phyloP scores from a whole-genome alignment of 495 filamentous ascomycete species.

The Aspergillus conjunctus region DNA sequence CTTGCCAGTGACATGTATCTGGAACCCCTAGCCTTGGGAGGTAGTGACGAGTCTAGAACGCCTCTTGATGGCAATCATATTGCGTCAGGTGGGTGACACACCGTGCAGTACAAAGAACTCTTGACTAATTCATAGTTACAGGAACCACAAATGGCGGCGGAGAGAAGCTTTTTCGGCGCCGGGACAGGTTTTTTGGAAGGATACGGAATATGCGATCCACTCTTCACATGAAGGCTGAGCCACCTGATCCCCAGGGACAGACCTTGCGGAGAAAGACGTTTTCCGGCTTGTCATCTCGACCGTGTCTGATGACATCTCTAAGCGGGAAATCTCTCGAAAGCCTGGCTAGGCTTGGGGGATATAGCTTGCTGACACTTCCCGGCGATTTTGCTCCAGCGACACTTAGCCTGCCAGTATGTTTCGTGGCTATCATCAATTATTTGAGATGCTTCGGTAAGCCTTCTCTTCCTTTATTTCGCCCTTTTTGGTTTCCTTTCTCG shows the following conservation, averaged over 20 bases:
- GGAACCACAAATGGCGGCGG: not conserved
- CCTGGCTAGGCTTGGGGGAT: slow-evolving; percentile 72
- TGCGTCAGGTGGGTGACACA: not conserved
- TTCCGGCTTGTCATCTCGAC: slow-evolving; percentile 30
- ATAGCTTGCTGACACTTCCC: slow-evolving; percentile 68
- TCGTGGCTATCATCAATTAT: slow-evolving; percentile 69
- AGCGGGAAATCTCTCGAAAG: slow-evolving; percentile 63
- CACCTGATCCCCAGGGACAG: slow-evolving; percentile 50
- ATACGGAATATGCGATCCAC: slow-evolving; percentile 41
- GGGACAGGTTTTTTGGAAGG: slow-evolving; percentile 30
- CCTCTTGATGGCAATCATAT: not conserved
- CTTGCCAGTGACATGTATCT: slow-evolving; percentile 29
- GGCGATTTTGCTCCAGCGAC: slow-evolving; percentile 63
- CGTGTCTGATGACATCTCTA: slow-evolving; percentile 55
- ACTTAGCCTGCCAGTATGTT: slow-evolving; percentile 70
- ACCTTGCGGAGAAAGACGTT: slow-evolving; percentile 54
- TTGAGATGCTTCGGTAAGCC: slow-evolving; percentile 66
- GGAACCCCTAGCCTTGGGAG: slow-evolving; percentile 16
- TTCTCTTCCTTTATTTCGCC: not conserved
- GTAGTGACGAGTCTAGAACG: slow-evolving; percentile 1
- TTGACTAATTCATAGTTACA: slow-evolving; percentile 6
- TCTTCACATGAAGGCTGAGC: slow-evolving; percentile 34
- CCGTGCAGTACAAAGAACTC: not conserved
- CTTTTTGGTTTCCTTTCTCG: not conserved
- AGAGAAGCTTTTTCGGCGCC: slow-evolving; percentile 18